phyloP scores from a whole-genome alignment of 1,139 yeast species.

The Suhomyces kunorum region DNA sequence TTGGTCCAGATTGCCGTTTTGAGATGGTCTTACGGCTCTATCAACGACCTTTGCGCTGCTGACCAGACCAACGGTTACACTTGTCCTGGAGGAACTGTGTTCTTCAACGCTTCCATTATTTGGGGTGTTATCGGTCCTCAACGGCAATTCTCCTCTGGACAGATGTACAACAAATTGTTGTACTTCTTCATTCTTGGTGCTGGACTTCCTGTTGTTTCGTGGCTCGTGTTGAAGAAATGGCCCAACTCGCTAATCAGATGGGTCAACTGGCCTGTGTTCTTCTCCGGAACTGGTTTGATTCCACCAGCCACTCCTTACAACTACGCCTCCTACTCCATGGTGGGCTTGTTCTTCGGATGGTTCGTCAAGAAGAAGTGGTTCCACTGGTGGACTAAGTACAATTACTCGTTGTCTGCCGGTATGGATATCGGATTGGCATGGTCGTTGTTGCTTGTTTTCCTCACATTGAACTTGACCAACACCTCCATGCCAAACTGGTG shows the following conservation, averaged over 20 bases:
- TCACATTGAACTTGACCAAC: conserved; percentile 36
- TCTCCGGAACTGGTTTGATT: conserved; percentile 49
- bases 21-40: conserved; percentile 45
- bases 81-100: conserved; percentile 47
- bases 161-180: conserved; percentile 39
- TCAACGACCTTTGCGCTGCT: conserved; percentile 50
- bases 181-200: conserved; percentile 47
- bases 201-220: conserved; percentile 39
- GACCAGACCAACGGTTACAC: conserved; percentile 41
- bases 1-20: conserved; percentile 48
- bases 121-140: conserved; percentile 52
- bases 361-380: conserved; percentile 43
- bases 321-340: conserved; percentile 42
- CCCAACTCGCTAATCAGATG: conserved; percentile 49
- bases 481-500: conserved; percentile 53
- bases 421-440: conserved; percentile 58
- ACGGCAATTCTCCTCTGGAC: conserved; percentile 42
- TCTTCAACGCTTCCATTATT: conserved; percentile 48
- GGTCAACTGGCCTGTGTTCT: conserved; percentile 51
- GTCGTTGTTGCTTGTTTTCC: conserved; percentile 49
- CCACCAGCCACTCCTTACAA: conserved; percentile 52
- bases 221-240: conserved; percentile 50
- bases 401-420: conserved; percentile 59
- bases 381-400: conserved; percentile 69
- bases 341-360: conserved; percentile 36